Evolutionary conservation across 2,329 filamentous ascomycete species (phyloP), one percentile per base, ranked within the genome.

Genomic region (Colletotrichum godetiae): DNA sequence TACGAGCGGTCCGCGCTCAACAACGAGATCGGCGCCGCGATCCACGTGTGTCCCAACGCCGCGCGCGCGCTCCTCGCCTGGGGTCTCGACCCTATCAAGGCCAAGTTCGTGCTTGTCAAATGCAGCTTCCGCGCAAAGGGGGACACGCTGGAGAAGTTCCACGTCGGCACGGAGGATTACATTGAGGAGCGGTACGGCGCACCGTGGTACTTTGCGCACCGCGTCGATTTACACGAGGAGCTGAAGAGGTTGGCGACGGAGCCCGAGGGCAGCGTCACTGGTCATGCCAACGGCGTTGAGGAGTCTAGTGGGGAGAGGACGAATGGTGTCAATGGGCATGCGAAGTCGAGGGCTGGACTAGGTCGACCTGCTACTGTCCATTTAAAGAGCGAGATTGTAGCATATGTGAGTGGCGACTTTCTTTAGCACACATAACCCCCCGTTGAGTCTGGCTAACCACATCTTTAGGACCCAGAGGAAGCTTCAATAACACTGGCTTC

Each of bases 221-320:
- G 84, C 0, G 83, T 84, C 0, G 84, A 86, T 66, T 72, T 86
- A 63, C 83, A 86, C 60, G 79, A 77, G 33, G 79, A 78, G 24
- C 67, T 86, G 35, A 79, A 78, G 75, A 77, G 75, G 59, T 67
- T 84, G 68, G 83, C 83, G 1, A 81, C 79, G 22, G 77, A 78
- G 6, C 24, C 57, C 3, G 29, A 15, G 0, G 75, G 79, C 8
- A 11, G 24, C 24, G 27, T 53, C 2, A 49, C 63, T n/a, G 58
- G 58, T 19, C 31, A 56, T 22, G 33, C 1, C 7, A 8, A 24
- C 19, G 42, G 42, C 42, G 19, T 55, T 24, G 52, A 3, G 1
- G 52, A 15, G 52, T 7, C 2, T 11, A 66, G 49, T 12, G 52
- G 63, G 33, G 31, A 33, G 19, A 52, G 7, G 13, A 46, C 24